phyloP scores from a whole-genome alignment of 176 grass and related monocot species.

The Leersia perrieri region DNA sequence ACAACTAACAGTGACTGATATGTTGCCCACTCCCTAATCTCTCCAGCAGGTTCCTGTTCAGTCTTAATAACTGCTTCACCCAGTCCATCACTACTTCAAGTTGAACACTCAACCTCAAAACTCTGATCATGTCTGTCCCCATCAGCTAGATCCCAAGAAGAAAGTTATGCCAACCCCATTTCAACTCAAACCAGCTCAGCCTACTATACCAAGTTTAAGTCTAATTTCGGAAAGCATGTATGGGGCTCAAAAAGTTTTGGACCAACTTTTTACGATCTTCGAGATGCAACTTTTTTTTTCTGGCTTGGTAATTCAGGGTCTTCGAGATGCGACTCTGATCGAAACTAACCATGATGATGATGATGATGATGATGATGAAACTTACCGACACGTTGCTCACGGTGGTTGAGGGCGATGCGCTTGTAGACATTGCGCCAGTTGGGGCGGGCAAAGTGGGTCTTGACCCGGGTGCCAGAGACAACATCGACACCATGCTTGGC shows the following conservation, averaged over 20 bases:
- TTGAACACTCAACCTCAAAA: constrained; percentile 8
- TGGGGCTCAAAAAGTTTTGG: no score
- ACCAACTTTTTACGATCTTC: no score
- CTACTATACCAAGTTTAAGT: background rate
- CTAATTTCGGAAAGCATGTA: background rate
- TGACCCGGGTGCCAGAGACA: constrained; percentile 83
- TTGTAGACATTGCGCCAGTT: constrained; percentile 90
- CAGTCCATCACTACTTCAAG: background rate
- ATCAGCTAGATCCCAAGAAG: background rate
- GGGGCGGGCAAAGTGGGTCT: constrained; percentile 88
- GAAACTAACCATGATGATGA: background rate
- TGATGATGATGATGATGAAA: background rate
- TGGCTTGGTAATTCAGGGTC: background rate
- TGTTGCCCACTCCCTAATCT: background rate
- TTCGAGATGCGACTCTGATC: no score
- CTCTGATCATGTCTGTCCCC: constrained; percentile 15
- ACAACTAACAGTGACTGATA: constrained; percentile 5
- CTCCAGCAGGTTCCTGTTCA: constrained; percentile 2
- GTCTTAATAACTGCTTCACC: background rate
- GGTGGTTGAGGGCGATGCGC: constrained; percentile 77
- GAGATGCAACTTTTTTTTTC: no score
- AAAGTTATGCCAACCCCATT: constrained; percentile 16
- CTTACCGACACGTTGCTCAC: constrained; percentile 66
- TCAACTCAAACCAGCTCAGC: background rate
- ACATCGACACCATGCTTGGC: constrained; percentile 81